Evolutionary conservation across 2,329 filamentous ascomycete genomes (phyloP).

Genomic region (Microthyrium microscopicum): DNA sequence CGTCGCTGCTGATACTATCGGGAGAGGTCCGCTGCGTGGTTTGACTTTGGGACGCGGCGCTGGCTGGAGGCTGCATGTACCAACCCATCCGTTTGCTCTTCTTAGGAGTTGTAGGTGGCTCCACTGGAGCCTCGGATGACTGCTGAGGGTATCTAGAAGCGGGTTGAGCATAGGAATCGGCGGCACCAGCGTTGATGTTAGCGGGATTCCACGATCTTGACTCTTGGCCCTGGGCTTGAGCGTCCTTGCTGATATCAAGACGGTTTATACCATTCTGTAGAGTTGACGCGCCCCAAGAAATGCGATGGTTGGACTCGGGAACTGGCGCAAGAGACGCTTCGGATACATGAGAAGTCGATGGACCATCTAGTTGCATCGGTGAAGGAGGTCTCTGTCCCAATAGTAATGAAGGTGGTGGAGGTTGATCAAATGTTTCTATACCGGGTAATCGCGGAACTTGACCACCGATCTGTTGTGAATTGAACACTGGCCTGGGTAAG

Average conservation of each 20-base stretch:
- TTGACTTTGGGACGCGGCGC: constrained; percentile 12
- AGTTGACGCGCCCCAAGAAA: constrained; percentile 18
- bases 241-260: no score
- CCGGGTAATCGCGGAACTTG: constrained; percentile 62
- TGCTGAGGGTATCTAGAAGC: no score
- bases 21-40: constrained; percentile 32
- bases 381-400: no score
- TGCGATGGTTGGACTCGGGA: constrained; percentile 24
- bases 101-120: constrained; percentile 32
- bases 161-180: no score
- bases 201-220: neutral
- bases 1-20: constrained; percentile 38
- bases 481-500: constrained; percentile 39
- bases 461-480: constrained; percentile 25
- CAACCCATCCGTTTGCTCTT: constrained; percentile 53
- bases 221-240: no score
- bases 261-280: no score
- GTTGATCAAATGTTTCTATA: constrained; percentile 79
- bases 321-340: neutral
- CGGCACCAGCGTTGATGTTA: no score
- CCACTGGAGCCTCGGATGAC: no score
- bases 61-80: constrained; percentile 32
- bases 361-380: constrained; percentile 58
- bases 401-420: constrained; percentile 47
- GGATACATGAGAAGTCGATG: neutral